Evolutionary conservation across 768 basidiomycete genomes (phyloP).

Genomic region (Dacryopinax spathularia): DNA sequence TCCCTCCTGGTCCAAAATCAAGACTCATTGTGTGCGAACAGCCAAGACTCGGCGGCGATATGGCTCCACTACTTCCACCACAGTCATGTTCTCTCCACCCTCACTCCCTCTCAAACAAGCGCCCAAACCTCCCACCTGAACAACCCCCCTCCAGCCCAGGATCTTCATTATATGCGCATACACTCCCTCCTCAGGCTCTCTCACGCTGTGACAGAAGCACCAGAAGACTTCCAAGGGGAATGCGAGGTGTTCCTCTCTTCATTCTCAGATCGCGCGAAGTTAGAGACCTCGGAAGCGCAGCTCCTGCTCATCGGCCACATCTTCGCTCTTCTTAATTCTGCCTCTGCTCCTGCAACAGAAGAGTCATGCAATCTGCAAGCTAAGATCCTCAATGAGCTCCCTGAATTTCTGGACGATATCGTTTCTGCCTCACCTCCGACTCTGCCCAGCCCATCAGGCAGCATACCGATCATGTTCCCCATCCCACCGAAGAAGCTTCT

Average conservation of each 20-base stretch:
- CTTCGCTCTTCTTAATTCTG: not conserved
- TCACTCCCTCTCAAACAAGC: not conserved
- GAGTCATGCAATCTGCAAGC: not conserved
- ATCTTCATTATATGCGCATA: not conserved
- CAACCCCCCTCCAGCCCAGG: not conserved
- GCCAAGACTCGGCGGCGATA: not conserved
- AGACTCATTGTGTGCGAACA: not conserved
- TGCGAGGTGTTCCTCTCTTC: not conserved
- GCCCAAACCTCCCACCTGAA: not conserved
- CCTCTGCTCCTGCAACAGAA: not conserved
- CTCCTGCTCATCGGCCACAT: not conserved
- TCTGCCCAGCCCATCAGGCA: not conserved
- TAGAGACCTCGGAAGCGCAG: not conserved
- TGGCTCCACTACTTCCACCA: not conserved
- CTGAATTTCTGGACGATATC: not conserved
- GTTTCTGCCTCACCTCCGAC: not conserved
- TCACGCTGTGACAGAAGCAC: not conserved
- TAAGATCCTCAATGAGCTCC: not conserved
- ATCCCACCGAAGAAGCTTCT: not conserved
- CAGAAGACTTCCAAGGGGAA: not conserved
- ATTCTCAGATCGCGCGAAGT: not conserved
- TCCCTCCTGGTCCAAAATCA: not conserved
- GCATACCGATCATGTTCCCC: not conserved
- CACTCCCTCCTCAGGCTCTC: not conserved
- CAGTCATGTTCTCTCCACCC: not conserved